phyloP scores from a whole-genome alignment of 2,329 filamentous ascomycete species.

The Pyrenochaeta sp. region DNA sequence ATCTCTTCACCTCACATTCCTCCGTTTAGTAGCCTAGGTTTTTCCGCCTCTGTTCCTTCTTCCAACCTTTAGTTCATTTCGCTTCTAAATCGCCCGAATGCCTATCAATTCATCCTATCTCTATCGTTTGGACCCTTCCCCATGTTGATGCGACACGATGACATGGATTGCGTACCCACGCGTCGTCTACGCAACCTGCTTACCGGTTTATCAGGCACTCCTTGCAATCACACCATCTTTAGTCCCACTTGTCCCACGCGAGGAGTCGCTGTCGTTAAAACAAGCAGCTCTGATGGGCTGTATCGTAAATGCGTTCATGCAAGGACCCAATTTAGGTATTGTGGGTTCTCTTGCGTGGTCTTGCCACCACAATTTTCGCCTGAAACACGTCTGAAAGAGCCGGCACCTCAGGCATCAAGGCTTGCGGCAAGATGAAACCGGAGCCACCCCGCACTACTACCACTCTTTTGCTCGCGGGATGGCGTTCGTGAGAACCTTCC shows the following conservation, averaged over 20 bases:
- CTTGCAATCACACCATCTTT: background rate
- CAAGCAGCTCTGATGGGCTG: constrained; percentile 1
- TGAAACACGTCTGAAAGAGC: constrained; percentile 12
- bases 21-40: background rate
- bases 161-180: background rate
- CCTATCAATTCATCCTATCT: background rate
- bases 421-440: too few species aligned
- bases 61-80: background rate
- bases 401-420: background rate
- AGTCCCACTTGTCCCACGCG: constrained; percentile 9
- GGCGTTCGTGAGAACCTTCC: background rate
- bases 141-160: background rate
- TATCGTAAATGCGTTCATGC: constrained; percentile 13
- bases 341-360: background rate
- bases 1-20: background rate
- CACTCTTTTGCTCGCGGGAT: background rate
- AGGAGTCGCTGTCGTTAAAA: constrained; percentile 5
- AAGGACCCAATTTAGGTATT: constrained; percentile 4
- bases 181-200: constrained; percentile 9
- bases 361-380: constrained; percentile 7
- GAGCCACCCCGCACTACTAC: too few species aligned
- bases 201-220: constrained; percentile 9
- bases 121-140: background rate
- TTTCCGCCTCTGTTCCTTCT: background rate
- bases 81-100: background rate